Base-by-base conservation (phyloP, 2,329 filamentous ascomycete species). In the Lecanicillium sp. region DNA sequence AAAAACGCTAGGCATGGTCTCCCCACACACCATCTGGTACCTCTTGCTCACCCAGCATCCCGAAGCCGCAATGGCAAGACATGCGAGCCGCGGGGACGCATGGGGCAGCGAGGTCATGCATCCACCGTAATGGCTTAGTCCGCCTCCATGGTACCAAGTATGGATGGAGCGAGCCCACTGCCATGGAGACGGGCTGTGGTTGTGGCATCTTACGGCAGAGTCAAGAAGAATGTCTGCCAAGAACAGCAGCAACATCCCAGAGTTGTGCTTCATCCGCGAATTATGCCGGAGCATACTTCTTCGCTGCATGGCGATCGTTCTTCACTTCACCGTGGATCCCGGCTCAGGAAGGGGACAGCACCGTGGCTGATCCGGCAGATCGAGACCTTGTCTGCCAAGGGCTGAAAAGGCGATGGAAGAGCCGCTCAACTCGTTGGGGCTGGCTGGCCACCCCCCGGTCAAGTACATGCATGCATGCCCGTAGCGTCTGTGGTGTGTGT, bases 301-400 rank as follows among this genome's bases (percentile, higher is more conserved):
- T n/a, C n/a, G n/a, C n/a, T n/a, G n/a, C n/a, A n/a, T n/a, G n/a
- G n/a, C n/a, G n/a, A n/a, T n/a, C n/a, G n/a, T n/a, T n/a, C n/a
- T n/a, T n/a, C n/a, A n/a, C n/a, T n/a, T n/a, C n/a, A n/a, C n/a
- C n/a, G n/a, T n/a, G n/a, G n/a, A n/a, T n/a, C n/a, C n/a, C n/a
- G n/a, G n/a, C n/a, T n/a, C 12, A 29, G 26, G 26, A 29, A 29
- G 7, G 26, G 26, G 26, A 7, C 7, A 35, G 36, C 30, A 33
- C 33, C 43, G n/a, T 45, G 43, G 43, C 43, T 45, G 43, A 47
- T 47, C 44, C 44, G 37, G 44, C 36, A 47, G 44, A 47, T 47
- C 44, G 44, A 47, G 36, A 40, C 44, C 44, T 40, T 47, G 44
- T 35, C 44, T 33, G 36, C 40, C 40, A 42, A 46, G 43, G 43